These are phyloP conservation scores for Stylonectria norvegica DNA, from an alignment of 2,329 filamentous ascomycete genomes.

Conservation along the genomic window DNA sequence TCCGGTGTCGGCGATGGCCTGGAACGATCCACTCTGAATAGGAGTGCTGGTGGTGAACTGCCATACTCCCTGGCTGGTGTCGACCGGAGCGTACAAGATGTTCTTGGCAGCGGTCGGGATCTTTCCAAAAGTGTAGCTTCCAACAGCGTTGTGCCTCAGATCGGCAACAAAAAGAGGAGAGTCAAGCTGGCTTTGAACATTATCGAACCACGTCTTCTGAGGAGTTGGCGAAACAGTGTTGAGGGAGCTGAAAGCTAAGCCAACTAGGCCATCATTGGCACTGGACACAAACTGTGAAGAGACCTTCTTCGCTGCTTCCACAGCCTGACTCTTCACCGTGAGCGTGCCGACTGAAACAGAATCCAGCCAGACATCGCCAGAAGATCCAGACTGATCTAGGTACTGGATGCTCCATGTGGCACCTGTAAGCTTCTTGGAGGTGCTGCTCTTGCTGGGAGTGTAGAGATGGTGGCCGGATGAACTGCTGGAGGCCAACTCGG, in stretches of 20 bases:
- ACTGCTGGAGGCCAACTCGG: constrained; percentile 35
- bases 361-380: constrained; percentile 43
- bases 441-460: constrained; percentile 37
- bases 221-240: constrained; percentile 40
- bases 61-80: constrained; percentile 62
- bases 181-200: constrained; percentile 19
- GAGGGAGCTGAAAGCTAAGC: constrained; percentile 40
- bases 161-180: constrained; percentile 62
- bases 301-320: constrained; percentile 41
- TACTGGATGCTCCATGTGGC: constrained; percentile 41
- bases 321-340: constrained; percentile 38
- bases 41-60: constrained; percentile 41
- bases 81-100: constrained; percentile 60
- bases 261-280: constrained; percentile 41
- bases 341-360: constrained; percentile 41
- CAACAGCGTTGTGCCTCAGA: constrained; percentile 52
- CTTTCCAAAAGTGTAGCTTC: constrained; percentile 70
- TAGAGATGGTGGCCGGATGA: constrained; percentile 40
- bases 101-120: constrained; percentile 63
- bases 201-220: constrained; percentile 45
- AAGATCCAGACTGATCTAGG: constrained; percentile 41
- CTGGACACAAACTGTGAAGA: constrained; percentile 38
- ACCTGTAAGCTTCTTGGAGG: constrained; percentile 35
- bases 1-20: constrained; percentile 56
- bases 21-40: too few species aligned